Conservation (phyloP, 1,139 yeast genomes). For the Suhomyces yuchorum region DNA sequence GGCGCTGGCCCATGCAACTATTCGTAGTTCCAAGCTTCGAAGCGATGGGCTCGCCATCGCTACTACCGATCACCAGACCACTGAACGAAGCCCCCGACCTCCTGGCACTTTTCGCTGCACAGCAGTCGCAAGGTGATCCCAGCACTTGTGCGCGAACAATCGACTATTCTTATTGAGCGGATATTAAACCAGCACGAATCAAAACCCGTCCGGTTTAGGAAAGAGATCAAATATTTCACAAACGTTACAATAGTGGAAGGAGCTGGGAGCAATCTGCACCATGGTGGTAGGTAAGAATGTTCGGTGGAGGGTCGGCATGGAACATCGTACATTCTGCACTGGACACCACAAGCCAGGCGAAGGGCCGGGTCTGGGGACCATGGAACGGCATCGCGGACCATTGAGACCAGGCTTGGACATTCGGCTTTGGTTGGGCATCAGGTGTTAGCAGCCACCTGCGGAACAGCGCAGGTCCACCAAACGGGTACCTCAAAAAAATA, state of each 20-base stretch:
- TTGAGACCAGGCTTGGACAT: neutral
- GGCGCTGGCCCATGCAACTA: neutral
- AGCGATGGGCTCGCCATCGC: neutral
- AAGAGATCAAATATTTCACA: conserved; percentile 6
- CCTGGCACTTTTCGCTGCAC: neutral
- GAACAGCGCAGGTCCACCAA: conserved; percentile 6
- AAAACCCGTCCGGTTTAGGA: conserved; percentile 3
- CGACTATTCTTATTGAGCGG: neutral
- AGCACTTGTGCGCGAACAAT: neutral
- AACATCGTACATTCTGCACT: neutral
- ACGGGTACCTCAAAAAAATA: conserved; percentile 1
- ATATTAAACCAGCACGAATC: neutral
- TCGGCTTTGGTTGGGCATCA: neutral
- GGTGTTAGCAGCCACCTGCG: conserved; percentile 2
- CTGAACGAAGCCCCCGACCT: neutral
- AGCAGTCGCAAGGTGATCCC: neutral
- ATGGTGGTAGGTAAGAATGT: neutral
- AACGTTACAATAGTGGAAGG: conserved; percentile 3
- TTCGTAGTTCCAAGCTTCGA: neutral
- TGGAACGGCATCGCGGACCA: neutral
- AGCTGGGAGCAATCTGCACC: neutral
- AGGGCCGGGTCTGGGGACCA: too few species aligned
- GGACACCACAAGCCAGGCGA: neutral
- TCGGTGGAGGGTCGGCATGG: neutral
- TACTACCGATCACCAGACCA: neutral